phyloP scores from a whole-genome alignment of 2,329 filamentous ascomycete genomes.

The Didymella sp. region DNA sequence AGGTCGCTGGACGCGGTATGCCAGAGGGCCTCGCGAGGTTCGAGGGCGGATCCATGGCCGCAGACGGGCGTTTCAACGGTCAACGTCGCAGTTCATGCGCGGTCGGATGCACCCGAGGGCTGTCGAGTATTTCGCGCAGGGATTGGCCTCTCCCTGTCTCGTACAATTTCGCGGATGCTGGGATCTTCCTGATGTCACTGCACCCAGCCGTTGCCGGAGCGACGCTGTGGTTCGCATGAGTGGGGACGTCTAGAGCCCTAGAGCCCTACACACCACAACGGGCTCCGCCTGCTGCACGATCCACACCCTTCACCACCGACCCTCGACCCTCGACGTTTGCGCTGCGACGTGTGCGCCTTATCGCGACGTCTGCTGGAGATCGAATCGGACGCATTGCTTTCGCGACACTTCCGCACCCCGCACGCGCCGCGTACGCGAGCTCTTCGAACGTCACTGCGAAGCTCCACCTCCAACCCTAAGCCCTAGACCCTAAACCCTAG shows the following conservation, averaged over 20 bases:
- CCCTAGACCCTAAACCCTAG: background rate
- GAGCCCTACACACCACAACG: background rate
- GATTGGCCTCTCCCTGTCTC: constrained; percentile 5
- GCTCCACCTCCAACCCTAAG: background rate
- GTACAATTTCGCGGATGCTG: constrained; percentile 11
- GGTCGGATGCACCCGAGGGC: constrained; percentile 2
- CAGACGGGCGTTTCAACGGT: constrained; percentile 16
- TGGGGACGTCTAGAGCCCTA: constrained; percentile 1
- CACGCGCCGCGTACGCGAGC: constrained; percentile 25
- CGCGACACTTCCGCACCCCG: constrained; percentile 27
- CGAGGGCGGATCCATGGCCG: constrained; percentile 44
- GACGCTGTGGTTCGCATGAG: constrained; percentile 7
- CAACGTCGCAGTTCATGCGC: constrained; percentile 13
- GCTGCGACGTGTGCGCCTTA: background rate
- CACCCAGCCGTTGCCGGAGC: constrained; percentile 7
- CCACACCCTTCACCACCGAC: background rate
- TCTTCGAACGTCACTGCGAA: constrained; percentile 6
- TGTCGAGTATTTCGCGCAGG: background rate
- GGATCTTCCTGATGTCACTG: constrained; percentile 13
- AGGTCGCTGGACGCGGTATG: constrained; percentile 57
- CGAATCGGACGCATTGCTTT: constrained; percentile 17
- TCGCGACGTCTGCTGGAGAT: constrained; percentile 4
- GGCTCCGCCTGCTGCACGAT: constrained; percentile 1
- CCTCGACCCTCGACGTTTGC: too few species aligned
- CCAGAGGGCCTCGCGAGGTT: constrained; percentile 42